These are phyloP conservation scores for Thoreauomyces humboldtii DNA, from an alignment of 192 early-diverging fungal species.

Conservation along the genomic window DNA sequence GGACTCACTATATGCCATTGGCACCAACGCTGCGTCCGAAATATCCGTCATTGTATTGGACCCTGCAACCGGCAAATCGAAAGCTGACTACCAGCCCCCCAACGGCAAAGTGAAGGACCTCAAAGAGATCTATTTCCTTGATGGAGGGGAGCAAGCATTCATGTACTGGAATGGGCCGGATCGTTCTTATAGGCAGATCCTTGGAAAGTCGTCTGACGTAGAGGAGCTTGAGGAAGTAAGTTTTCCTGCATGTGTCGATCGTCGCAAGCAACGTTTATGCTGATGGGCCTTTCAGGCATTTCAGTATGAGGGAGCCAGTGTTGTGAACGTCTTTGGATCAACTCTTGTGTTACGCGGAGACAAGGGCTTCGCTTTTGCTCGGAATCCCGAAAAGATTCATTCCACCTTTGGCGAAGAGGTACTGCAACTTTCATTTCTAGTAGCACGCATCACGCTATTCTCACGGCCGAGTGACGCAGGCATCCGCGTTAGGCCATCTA, in stretches of 20 bases:
- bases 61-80: neutral
- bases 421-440: too few species aligned
- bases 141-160: neutral
- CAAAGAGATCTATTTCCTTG: constrained; percentile 6
- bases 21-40: neutral
- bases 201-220: constrained; percentile 1
- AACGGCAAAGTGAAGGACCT: neutral
- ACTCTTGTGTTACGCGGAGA: neutral
- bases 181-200: constrained; percentile 5
- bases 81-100: constrained; percentile 22
- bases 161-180: constrained; percentile 15
- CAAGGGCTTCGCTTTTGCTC: neutral
- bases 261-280: too few species aligned
- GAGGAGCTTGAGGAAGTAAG: constrained; percentile 15
- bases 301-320: too few species aligned
- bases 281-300: too few species aligned
- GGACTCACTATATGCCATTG: constrained; percentile 5
- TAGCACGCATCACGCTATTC: too few species aligned
- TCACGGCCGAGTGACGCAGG: too few species aligned
- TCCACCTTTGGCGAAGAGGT: too few species aligned
- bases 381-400: neutral
- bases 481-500: too few species aligned
- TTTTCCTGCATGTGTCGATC: too few species aligned
- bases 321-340: neutral
- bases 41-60: constrained; percentile 8